Evolutionary conservation across 2,329 filamentous ascomycete species (phyloP), one percentile per base, ranked within the genome.

Genomic region (Byssothecium circinans): DNA sequence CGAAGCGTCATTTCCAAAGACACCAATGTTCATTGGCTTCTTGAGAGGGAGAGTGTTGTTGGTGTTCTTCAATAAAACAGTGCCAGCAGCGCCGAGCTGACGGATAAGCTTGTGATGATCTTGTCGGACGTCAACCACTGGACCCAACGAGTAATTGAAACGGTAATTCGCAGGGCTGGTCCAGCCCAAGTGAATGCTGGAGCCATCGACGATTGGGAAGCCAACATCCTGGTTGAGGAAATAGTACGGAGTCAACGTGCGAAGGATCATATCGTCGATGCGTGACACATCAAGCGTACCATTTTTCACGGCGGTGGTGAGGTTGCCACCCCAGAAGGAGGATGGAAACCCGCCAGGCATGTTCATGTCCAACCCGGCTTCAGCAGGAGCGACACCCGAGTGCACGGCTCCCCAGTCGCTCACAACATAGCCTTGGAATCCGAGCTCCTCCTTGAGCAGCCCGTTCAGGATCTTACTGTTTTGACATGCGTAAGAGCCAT

Each of bases 351-450:
- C 62, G 2, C 68, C 69, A 6, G 70, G 69, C 68, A 72, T 73
- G 66, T 77, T 39, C 72, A 81, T 80, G 23, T 77, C 71, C 0
- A 85, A 71, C 10, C 77, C 75, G 20, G 71, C 74, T 37, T 76
- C 65, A 15, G 75, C 74, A 15, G 74, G 62, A 4, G 70, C 58
- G 2, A 76, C 71, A 7, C 74, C 75, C 10, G 67, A 64, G 45
- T 79, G 73, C 0, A 73, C 74, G 0, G 69, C 78, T 19, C 58
- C 60, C 71, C 74, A 77, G 49, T 78, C 75, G 8, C 67, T 71
- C 65, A 76, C 56, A 10, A 73, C 56, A 43, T 65, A 69, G 5
- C 71, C 72, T 25, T 77, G 71, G 60, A 79, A 80, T 11, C 76
- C 77, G 1, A 81, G 67, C 50, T 81, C 77, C 1, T 70, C 69